Evolutionary conservation across 306 rosid genomes (phyloP).

Genomic region (Quercus alba): DNA sequence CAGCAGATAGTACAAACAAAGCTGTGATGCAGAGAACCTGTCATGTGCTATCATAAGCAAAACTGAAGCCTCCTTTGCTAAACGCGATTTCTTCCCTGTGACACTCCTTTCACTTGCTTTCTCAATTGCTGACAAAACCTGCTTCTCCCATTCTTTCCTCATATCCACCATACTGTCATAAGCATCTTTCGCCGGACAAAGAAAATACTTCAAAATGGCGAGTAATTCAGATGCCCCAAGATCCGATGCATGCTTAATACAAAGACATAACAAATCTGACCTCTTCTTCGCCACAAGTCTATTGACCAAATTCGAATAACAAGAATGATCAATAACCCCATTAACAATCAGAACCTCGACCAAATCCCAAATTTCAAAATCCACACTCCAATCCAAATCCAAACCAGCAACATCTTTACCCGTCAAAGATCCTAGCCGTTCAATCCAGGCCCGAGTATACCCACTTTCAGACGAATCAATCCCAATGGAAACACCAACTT

Average conservation of each 20-base stretch:
- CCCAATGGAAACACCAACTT: constrained; percentile 34
- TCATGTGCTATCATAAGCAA: constrained; percentile 80
- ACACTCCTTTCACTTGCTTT: constrained; percentile 40
- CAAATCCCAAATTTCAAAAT: constrained; percentile 71
- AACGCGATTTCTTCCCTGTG: constrained; percentile 24
- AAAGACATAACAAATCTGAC: constrained; percentile 61
- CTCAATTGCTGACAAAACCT: constrained; percentile 56
- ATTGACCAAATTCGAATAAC: constrained; percentile 44
- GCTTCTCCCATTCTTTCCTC: constrained; percentile 82
- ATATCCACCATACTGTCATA: constrained; percentile 33
- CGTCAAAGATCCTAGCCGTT: constrained; percentile 38
- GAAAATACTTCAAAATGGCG: constrained; percentile 67
- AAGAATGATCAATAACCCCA: constrained; percentile 46
- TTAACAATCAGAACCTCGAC: constrained; percentile 57
- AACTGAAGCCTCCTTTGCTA: constrained; percentile 70
- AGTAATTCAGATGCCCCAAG: constrained; percentile 61
- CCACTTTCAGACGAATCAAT: constrained; percentile 27
- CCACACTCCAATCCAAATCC: constrained; percentile 63
- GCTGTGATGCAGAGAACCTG: constrained; percentile 60
- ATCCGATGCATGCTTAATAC: constrained; percentile 59
- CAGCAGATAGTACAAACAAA: constrained; percentile 74
- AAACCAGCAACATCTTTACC: constrained; percentile 51
- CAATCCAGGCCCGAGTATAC: constrained; percentile 43
- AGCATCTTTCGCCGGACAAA: constrained; percentile 48
- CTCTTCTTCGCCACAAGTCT: constrained; percentile 52